Conservation (phyloP, 202 grass and related monocot genomes). For the Hordeum pubiflorum region DNA sequence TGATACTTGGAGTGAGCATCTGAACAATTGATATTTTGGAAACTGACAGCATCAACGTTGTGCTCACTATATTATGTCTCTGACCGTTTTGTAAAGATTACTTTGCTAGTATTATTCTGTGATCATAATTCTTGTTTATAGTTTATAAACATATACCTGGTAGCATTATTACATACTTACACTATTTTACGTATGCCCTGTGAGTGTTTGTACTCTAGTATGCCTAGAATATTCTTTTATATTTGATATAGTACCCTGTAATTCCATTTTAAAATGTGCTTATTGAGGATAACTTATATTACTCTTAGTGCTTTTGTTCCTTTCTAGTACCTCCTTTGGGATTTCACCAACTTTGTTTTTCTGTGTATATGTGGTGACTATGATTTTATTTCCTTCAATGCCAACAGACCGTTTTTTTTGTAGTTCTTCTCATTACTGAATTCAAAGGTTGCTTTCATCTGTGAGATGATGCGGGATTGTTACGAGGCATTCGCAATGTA, state of each 20-base stretch:
- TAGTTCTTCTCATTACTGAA: slow-evolving; percentile 89
- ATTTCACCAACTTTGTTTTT: slow-evolving; percentile 19
- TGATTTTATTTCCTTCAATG: slow-evolving; percentile 9
- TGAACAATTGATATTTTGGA: not conserved
- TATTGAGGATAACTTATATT: not conserved
- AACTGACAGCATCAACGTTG: not conserved
- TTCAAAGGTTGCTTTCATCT: slow-evolving; percentile 75
- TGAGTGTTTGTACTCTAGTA: not conserved
- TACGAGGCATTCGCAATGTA: slow-evolving; percentile 98
- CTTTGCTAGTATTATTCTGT: not conserved
- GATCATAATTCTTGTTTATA: not conserved
- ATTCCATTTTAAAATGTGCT: slow-evolving; percentile 15
- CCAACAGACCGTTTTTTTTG: slow-evolving; percentile 16
- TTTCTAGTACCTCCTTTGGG: not conserved
- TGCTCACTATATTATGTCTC: not conserved
- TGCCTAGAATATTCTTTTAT: not conserved
- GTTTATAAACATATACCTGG: not conserved
- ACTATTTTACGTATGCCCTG: not conserved
- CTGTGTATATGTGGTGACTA: not conserved
- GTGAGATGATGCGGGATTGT: slow-evolving; percentile 90
- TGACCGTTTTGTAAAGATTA: not conserved
- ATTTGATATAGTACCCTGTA: not conserved
- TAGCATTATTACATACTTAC: not conserved
- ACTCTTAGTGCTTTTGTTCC: not conserved
- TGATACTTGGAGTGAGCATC: slow-evolving; percentile 19